A percentile compares a stretch with the other conserved stretches of the same genome.
These are phyloP conservation scores for Yamadazyma nakazawae DNA, from an alignment of 805 yeast genomes.

Conservation along the genomic window DNA sequence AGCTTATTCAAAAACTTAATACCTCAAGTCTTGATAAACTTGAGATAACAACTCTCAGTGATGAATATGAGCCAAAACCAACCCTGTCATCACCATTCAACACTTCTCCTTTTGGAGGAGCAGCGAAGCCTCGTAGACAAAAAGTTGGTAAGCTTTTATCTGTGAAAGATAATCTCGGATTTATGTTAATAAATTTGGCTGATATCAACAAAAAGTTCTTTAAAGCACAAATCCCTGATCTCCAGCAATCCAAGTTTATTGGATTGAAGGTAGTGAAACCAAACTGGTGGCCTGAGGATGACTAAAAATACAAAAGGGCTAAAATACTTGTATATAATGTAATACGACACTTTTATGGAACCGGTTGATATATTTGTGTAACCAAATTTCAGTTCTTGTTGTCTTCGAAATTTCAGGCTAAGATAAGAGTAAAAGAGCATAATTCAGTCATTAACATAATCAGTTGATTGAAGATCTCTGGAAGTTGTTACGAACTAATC, in stretches of 20 bases:
- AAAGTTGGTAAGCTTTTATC: constrained; percentile 63
- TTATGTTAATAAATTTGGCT: constrained; percentile 52
- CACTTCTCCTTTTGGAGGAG: constrained; percentile 41
- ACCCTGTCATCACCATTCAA: constrained; percentile 2
- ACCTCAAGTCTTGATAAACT: constrained; percentile 14
- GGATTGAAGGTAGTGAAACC: constrained; percentile 57
- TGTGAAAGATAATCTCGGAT: constrained; percentile 57
- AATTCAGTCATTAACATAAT: no score
- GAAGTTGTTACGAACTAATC: no score
- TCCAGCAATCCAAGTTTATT: constrained; percentile 24
- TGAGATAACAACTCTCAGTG: constrained; percentile 20
- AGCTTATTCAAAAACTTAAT: constrained; percentile 14
- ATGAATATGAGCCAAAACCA: constrained; percentile 12
- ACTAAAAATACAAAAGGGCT: neutral
- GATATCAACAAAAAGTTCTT: constrained; percentile 44
- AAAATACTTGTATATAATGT: neutral
- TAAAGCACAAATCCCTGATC: constrained; percentile 26
- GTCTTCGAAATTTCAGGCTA: no score
- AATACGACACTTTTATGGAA: no score
- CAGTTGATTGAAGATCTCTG: no score
- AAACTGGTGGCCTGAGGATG: constrained; percentile 67
- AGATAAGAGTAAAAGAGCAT: no score
- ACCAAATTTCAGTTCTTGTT: no score
- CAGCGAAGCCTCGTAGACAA: constrained; percentile 30
- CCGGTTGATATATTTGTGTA: no score